A percentile compares a stretch with the other conserved stretches of the same genome.
Evolutionary conservation across 1,284 basidiomycete genomes (phyloP).

Genomic region (Cryptococcus sp.): DNA sequence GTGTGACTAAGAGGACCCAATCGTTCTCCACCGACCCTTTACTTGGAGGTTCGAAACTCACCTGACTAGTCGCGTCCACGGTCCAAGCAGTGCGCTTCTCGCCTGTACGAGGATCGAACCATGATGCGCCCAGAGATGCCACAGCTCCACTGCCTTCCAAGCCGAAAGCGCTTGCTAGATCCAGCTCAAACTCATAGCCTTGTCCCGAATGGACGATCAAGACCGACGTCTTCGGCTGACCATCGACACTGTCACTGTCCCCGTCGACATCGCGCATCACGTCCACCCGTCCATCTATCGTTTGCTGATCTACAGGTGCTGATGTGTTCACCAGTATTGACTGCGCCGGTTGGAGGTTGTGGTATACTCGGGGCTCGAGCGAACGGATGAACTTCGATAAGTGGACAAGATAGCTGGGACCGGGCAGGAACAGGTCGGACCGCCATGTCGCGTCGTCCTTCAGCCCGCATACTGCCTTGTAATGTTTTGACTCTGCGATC

Average conservation of each 20-base stretch:
- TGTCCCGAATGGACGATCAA: constrained; percentile 4
- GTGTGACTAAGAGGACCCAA: constrained; percentile 4
- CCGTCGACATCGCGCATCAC: constrained; percentile 1
- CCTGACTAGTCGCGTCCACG: not conserved
- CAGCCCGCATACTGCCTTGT: constrained; percentile 3
- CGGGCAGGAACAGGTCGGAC: constrained; percentile 1
- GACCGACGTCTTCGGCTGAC: not conserved
- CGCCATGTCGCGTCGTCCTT: not conserved
- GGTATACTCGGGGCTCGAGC: not conserved
- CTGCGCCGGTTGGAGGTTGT: constrained; percentile 7
- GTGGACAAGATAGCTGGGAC: constrained; percentile 1
- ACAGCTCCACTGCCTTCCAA: not conserved
- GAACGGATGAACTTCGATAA: constrained; percentile 4
- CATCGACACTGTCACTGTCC: not conserved
- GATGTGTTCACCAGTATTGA: not conserved
- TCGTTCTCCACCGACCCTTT: constrained; percentile 5
- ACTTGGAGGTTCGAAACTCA: not conserved
- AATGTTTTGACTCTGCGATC: not conserved
- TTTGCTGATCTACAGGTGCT: constrained; percentile 1
- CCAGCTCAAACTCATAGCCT: constrained; percentile 4
- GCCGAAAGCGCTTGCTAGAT: constrained; percentile 2
- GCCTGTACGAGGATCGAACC: constrained; percentile 6
- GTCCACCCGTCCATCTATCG: constrained; percentile 10
- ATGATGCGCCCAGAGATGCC: not conserved
- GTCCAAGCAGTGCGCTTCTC: not conserved